Percentiles rank a stretch among this genome's conserved stretches.
These are phyloP conservation scores for Suhomyces wounanorum DNA, from an alignment of 1,139 yeast species.

Conservation along the genomic window DNA sequence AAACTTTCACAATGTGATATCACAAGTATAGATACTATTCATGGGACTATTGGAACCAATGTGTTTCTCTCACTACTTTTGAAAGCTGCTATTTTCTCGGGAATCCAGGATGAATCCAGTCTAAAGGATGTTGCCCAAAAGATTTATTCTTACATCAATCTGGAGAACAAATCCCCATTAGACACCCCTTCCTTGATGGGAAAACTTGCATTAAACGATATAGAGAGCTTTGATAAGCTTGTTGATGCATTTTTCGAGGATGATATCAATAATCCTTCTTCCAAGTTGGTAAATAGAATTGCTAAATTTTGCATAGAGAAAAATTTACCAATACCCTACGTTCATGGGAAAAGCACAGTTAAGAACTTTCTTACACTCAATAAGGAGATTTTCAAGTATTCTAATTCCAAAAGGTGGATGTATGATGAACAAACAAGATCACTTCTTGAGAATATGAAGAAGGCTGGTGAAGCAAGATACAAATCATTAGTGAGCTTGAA, in stretches of 20 bases:
- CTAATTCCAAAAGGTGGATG: slow-evolving; percentile 2
- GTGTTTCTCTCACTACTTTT: slow-evolving; percentile 5
- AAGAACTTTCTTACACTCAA: slow-evolving; percentile 11
- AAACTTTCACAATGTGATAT: background rate
- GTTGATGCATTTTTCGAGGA: slow-evolving; percentile 5
- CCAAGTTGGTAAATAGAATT: background rate
- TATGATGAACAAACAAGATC: slow-evolving; percentile 1
- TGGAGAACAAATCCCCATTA: background rate
- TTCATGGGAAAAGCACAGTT: background rate
- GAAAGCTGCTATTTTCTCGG: background rate
- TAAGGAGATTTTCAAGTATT: slow-evolving; percentile 4
- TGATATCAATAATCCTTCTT: background rate
- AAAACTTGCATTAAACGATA: slow-evolving; percentile 3
- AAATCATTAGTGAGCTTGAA: slow-evolving; percentile 6
- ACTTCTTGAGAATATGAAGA: slow-evolving; percentile 5
- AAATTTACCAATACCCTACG: background rate
- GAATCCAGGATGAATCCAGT: background rate
- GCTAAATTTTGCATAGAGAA: background rate
- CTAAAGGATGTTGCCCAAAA: slow-evolving; percentile 6
- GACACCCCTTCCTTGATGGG: slow-evolving; percentile 6
- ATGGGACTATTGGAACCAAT: slow-evolving; percentile 5
- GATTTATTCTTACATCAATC: slow-evolving; percentile 6
- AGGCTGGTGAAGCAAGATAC: slow-evolving; percentile 12
- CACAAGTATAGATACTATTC: background rate
- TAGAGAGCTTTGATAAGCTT: slow-evolving; percentile 6